Conservation (phyloP, 306 rosid genomes). For the Ziziphus jujuba region DNA sequence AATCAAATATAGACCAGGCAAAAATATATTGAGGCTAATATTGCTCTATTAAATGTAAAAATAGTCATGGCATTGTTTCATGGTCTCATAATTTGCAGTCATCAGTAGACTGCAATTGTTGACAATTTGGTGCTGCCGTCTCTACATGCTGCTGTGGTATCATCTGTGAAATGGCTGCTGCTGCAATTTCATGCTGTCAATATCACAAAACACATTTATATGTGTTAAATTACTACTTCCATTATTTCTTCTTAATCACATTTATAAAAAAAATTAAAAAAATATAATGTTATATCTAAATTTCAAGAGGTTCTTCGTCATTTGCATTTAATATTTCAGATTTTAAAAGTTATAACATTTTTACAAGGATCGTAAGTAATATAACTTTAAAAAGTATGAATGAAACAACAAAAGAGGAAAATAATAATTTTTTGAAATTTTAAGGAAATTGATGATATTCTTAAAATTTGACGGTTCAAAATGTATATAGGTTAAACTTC, state of each 20-base stretch:
- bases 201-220: background rate
- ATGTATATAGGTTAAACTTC: too few relatives aligned
- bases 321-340: too few relatives aligned
- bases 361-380: too few relatives aligned
- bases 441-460: too few relatives aligned
- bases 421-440: too few relatives aligned
- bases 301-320: too few relatives aligned
- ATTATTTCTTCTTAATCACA: background rate
- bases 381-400: too few relatives aligned
- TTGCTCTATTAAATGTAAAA: background rate
- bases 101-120: background rate
- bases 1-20: too few relatives aligned
- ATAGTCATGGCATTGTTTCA: background rate
- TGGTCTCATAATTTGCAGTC: background rate
- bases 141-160: background rate
- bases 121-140: background rate
- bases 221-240: background rate
- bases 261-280: background rate
- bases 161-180: background rate
- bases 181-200: background rate
- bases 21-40: too few relatives aligned
- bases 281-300: too few relatives aligned
- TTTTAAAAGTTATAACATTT: too few relatives aligned
- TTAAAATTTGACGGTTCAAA: too few relatives aligned
- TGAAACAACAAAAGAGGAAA: background rate